A percentile compares a stretch with the other conserved stretches of the same genome.
These are phyloP conservation scores for Fusarium bulbicola DNA, from an alignment of 2,329 filamentous ascomycete genomes.

Conservation along the genomic window DNA sequence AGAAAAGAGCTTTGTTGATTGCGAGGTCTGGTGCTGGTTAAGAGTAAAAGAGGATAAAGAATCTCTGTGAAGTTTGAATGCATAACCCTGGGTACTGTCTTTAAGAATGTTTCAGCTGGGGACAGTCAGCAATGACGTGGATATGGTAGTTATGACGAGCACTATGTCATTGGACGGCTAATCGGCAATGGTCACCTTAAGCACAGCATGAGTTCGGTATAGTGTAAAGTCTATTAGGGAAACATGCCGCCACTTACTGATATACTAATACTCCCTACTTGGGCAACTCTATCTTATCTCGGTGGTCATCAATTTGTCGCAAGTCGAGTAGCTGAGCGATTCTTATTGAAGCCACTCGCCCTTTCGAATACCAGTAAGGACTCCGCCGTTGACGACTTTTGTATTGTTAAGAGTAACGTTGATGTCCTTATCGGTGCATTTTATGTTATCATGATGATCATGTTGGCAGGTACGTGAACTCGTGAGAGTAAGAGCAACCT, in stretches of 20 bases:
- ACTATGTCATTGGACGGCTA: neutral
- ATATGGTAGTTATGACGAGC: neutral
- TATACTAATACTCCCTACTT: too few relatives aligned
- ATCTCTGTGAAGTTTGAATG: too few relatives aligned
- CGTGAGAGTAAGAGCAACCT: too few relatives aligned
- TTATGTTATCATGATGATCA: accelerated
- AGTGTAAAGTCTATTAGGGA: neutral
- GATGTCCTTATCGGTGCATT: neutral
- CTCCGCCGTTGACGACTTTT: too few relatives aligned
- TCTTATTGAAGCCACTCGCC: neutral
- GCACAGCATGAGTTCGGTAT: accelerated
- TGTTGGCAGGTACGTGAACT: too few relatives aligned
- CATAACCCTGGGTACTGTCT: accelerated
- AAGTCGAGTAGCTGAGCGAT: neutral
- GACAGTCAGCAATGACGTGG: neutral
- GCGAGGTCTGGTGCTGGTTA: accelerated
- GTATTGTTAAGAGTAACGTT: accelerated
- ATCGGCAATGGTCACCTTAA: neutral
- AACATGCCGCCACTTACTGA: neutral
- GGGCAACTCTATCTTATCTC: accelerated
- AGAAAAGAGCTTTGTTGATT: accelerated
- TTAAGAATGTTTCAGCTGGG: neutral
- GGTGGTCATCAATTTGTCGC: too few relatives aligned
- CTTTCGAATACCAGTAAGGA: neutral
- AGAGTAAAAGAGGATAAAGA: neutral